Percentiles rank a stretch among this genome's conserved stretches.
Evolutionary conservation across 805 yeast genomes (phyloP).

Genomic region (Zygoascus ofunaensis): DNA sequence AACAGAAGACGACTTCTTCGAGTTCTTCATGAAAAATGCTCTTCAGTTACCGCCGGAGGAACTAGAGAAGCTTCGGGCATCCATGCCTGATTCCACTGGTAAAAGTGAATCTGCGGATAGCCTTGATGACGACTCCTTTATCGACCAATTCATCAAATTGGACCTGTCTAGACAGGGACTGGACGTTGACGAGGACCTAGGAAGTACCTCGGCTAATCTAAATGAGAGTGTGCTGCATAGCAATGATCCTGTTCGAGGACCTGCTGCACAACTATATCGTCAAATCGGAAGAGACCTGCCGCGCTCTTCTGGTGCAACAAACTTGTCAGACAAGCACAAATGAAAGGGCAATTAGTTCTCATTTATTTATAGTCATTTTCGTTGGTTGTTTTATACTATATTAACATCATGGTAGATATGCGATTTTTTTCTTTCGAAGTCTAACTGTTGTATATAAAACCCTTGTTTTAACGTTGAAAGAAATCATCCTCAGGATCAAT

Average conservation of each 20-base stretch:
- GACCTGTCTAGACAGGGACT: neutral
- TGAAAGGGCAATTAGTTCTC: too few relatives aligned
- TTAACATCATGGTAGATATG: neutral
- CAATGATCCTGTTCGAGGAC: neutral
- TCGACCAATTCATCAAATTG: neutral
- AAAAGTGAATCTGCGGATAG: neutral
- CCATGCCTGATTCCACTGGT: neutral
- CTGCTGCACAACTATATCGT: neutral
- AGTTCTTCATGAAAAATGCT: slow-evolving; percentile 49
- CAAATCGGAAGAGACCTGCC: neutral
- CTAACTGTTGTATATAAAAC: neutral
- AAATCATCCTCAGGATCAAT: neutral
- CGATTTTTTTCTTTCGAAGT: neutral
- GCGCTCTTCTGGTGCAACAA: neutral
- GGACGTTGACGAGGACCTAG: neutral
- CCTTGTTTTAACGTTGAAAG: neutral
- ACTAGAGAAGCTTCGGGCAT: slow-evolving; percentile 24
- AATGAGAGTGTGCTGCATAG: neutral
- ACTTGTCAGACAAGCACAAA: too few relatives aligned
- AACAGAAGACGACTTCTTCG: slow-evolving; percentile 64
- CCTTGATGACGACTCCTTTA: neutral
- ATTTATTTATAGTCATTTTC: too few relatives aligned
- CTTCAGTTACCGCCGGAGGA: slow-evolving; percentile 40
- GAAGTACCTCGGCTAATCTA: neutral
- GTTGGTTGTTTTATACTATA: too few relatives aligned